Conservation (phyloP, 768 basidiomycete species). For the Mycena albidolilacea region DNA sequence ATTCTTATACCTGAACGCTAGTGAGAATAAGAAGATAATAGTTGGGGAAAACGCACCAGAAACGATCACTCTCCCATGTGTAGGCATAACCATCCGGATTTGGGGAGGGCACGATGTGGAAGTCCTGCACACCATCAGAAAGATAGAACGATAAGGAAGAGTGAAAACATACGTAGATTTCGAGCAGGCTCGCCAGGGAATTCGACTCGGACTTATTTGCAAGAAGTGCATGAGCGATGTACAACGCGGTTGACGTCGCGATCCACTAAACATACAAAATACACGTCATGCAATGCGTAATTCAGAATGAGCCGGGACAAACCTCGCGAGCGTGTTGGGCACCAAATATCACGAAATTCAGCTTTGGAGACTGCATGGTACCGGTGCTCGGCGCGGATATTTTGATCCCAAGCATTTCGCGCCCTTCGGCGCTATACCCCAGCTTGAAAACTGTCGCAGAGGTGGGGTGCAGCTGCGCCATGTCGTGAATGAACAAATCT, state of each 20-base stretch:
- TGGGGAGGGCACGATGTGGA: slow-evolving; percentile 76
- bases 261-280: slow-evolving; percentile 72
- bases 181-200: slow-evolving; percentile 65
- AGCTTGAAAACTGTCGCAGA: too few species aligned
- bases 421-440: too few species aligned
- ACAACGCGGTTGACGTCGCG: slow-evolving; percentile 79
- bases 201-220: slow-evolving; percentile 61
- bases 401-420: too few species aligned
- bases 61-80: slow-evolving; percentile 79
- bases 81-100: slow-evolving; percentile 85
- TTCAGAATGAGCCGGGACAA: too few species aligned
- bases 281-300: too few species aligned
- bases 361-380: too few species aligned
- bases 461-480: too few species aligned
- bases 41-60: slow-evolving; percentile 60
- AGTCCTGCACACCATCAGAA: slow-evolving; percentile 53
- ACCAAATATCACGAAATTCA: too few species aligned
- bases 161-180: slow-evolving; percentile 61
- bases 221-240: slow-evolving; percentile 80
- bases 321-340: too few species aligned
- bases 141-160: slow-evolving; percentile 13
- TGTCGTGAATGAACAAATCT: too few species aligned
- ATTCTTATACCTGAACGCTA: slow-evolving; percentile 73
- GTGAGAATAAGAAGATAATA: not conserved
- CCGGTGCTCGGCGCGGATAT: slow-evolving; percentile 40